Conservation (phyloP, 1,284 basidiomycete species). For the Boletus hoseneyae region DNA sequence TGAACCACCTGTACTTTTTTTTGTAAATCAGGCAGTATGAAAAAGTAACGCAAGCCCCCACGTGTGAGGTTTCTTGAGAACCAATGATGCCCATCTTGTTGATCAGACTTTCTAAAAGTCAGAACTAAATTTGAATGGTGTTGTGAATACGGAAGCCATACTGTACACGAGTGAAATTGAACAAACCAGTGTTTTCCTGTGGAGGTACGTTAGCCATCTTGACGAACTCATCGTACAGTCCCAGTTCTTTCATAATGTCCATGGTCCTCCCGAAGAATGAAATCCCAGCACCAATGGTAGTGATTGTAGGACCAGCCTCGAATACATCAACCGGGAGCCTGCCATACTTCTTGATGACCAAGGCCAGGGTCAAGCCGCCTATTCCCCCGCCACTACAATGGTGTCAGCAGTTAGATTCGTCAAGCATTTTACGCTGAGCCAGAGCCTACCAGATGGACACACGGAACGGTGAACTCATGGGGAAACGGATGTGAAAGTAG, state of each 20-base stretch:
- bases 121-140: background rate
- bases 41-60: background rate
- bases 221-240: slow-evolving; percentile 23
- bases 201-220: slow-evolving; percentile 11
- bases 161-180: too few relatives aligned
- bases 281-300: slow-evolving; percentile 38
- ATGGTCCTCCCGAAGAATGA: slow-evolving; percentile 35
- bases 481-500: background rate
- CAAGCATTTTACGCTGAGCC: background rate
- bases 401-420: background rate
- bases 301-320: slow-evolving; percentile 35
- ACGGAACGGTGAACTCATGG: background rate
- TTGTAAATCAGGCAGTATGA: too few relatives aligned
- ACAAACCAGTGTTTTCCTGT: slow-evolving; percentile 16
- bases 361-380: slow-evolving; percentile 37
- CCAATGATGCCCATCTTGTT: slow-evolving; percentile 25
- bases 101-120: slow-evolving; percentile 24
- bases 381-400: slow-evolving; percentile 37
- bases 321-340: slow-evolving; percentile 32
- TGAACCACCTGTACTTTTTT: too few relatives aligned
- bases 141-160: too few relatives aligned
- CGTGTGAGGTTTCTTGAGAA: slow-evolving; percentile 14
- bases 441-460: background rate
- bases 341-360: slow-evolving; percentile 30
- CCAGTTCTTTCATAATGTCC: slow-evolving; percentile 35